Evolutionary conservation across 2,329 filamentous ascomycete species (phyloP).

Genomic region (Lasiodiplodia gonubiensis): DNA sequence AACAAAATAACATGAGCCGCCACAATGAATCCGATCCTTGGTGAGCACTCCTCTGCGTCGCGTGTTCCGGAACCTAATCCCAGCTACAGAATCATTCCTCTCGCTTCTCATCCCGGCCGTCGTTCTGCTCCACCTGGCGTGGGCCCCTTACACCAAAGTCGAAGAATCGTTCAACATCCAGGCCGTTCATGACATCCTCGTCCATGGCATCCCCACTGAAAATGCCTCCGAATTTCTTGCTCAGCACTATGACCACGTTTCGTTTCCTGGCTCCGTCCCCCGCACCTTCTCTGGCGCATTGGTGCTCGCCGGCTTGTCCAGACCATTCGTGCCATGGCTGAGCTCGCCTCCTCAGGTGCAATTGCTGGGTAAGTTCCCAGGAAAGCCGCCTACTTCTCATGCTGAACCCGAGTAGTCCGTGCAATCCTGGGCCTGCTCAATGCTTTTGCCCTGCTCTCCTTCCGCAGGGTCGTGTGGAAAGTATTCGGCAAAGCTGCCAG

Average conservation of each 20-base stretch:
- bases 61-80: neutral
- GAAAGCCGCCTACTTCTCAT: neutral
- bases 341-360: constrained; percentile 63
- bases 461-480: constrained; percentile 66
- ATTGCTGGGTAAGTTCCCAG: constrained; percentile 55
- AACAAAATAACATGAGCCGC: neutral
- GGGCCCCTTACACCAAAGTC: constrained; percentile 92
- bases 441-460: constrained; percentile 68
- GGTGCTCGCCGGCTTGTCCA: constrained; percentile 73
- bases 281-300: constrained; percentile 87
- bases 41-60: neutral
- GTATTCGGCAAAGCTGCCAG: constrained; percentile 73
- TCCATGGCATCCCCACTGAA: constrained; percentile 73
- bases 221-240: constrained; percentile 62
- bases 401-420: constrained; percentile 60
- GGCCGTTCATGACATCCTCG: constrained; percentile 86
- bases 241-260: constrained; percentile 81
- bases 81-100: constrained; percentile 20
- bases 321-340: constrained; percentile 66
- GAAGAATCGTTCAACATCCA: constrained; percentile 99
- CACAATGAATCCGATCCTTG: constrained; percentile 25
- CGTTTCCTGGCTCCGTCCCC: constrained; percentile 89
- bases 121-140: constrained; percentile 71
- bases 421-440: constrained; percentile 80
- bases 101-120: constrained; percentile 43